These are phyloP conservation scores for Globisporangium apiculatum DNA, from an alignment of 352 stramenopile genomes.

Conservation along the genomic window DNA sequence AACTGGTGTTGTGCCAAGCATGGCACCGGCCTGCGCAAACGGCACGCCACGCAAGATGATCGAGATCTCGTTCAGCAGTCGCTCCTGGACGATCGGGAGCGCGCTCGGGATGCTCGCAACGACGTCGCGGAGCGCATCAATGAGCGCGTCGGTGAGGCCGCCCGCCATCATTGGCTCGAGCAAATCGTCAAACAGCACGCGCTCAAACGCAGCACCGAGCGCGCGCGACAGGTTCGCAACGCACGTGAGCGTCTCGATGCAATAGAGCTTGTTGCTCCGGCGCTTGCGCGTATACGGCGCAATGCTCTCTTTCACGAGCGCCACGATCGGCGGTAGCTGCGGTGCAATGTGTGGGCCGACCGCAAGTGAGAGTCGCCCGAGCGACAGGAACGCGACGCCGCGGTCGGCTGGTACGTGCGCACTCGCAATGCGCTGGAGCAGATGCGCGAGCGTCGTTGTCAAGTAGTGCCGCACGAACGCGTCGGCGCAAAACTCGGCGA, in stretches of 20 bases:
- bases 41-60: slow-evolving; percentile 85
- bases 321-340: slow-evolving; percentile 71
- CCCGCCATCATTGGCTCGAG: slow-evolving; percentile 84
- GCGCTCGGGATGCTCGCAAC: slow-evolving; percentile 85
- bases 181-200: slow-evolving; percentile 61
- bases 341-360: slow-evolving; percentile 86
- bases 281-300: slow-evolving; percentile 29
- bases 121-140: slow-evolving; percentile 91
- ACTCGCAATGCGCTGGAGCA: slow-evolving; percentile 76
- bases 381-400: slow-evolving; percentile 86
- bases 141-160: slow-evolving; percentile 92
- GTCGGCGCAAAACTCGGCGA: slow-evolving; percentile 90
- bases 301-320: slow-evolving; percentile 68
- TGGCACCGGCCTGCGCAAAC: slow-evolving; percentile 37
- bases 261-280: slow-evolving; percentile 77
- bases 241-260: slow-evolving; percentile 76
- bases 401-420: slow-evolving; percentile 55
- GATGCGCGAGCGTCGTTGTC: slow-evolving; percentile 62
- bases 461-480: slow-evolving; percentile 94
- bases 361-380: slow-evolving; percentile 90
- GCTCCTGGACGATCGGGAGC: slow-evolving; percentile 89
- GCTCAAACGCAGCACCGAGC: slow-evolving; percentile 53
- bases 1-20: background rate
- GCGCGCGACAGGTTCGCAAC: slow-evolving; percentile 69
- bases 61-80: slow-evolving; percentile 96